Evolutionary conservation across 163 green algal genomes (phyloP).

Genomic region (Coccomyxa subellipsoidea): DNA sequence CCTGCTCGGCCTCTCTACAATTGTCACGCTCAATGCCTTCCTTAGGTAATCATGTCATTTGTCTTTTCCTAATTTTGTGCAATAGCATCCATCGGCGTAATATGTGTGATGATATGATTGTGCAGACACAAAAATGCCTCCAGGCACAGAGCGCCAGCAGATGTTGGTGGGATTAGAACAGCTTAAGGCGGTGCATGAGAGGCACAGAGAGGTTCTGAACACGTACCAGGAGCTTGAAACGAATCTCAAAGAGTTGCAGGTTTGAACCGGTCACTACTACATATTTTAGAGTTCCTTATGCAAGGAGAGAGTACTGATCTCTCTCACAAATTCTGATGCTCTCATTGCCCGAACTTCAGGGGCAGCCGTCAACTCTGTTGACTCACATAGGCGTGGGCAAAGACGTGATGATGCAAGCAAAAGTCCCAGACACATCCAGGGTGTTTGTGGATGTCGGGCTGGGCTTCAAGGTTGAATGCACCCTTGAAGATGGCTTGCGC

Average conservation of each 20-base stretch:
- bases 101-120: too few species aligned
- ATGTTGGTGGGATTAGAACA: neutral
- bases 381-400: neutral
- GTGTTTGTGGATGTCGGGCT: constrained; percentile 11
- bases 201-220: neutral
- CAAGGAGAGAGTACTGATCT: too few species aligned
- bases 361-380: neutral
- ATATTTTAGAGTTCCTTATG: too few species aligned
- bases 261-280: too few species aligned
- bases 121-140: neutral
- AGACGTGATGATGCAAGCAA: neutral
- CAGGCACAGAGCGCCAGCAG: neutral
- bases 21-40: neutral
- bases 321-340: too few species aligned
- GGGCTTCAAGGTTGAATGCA: constrained; percentile 14
- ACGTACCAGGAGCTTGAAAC: neutral
- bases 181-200: neutral
- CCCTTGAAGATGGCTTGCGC: neutral
- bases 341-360: neutral
- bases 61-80: too few species aligned
- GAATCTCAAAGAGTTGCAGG: neutral
- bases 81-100: too few species aligned
- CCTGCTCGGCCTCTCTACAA: neutral
- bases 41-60: too few species aligned
- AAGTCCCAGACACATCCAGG: neutral